Base-by-base conservation (phyloP, 768 basidiomycete genomes). In the Ramaria sp. region DNA sequence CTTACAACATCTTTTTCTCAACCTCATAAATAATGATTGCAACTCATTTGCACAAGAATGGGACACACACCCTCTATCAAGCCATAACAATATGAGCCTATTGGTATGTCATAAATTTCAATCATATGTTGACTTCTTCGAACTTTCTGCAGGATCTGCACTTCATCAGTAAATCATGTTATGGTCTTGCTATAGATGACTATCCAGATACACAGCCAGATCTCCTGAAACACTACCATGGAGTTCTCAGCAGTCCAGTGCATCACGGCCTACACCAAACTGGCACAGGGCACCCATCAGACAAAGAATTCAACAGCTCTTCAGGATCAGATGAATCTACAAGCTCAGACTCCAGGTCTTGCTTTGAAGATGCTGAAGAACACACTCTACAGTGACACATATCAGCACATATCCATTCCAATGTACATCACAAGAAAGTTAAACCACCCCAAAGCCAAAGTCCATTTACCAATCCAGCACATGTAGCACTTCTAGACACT, bases 171-270 rank as follows among this genome's bases (percentile, higher is more conserved):
- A 54, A 64, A 46, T 59, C 52, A 9, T 24, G 58, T 38, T 48
- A 63, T 33, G 63, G 64, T 1, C 41, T 65, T 4, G 59, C 60
- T 31, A 47, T 45, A n/a, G 64, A 65, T n/a, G 61, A 62, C 17
- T 49, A 46, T 37, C 51, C 48, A 17, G 54, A 48, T 27, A 41
- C 60, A 2, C 57, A 62, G 39, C 63, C 64, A 12, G 57, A 60
- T 27, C 49, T 59, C 12, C 42, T 64, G 7, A 37, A 57, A 12
- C 43, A 59, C 47, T 62, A 61, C 45, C 63, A 60, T 41, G 61
- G 63, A 4, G 59, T 59, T 6, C 19, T 59, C 10, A 54, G 57
- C 6, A 12, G 15, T 3, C 24, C 39, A 15, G 34, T 30, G 34
- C 20, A 27, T 15, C 42, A 46, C 11, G 43, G 24, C 12, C 19